These are phyloP conservation scores for Obelidium mucronatum DNA, from an alignment of 192 early-diverging fungal genomes.

Conservation along the genomic window DNA sequence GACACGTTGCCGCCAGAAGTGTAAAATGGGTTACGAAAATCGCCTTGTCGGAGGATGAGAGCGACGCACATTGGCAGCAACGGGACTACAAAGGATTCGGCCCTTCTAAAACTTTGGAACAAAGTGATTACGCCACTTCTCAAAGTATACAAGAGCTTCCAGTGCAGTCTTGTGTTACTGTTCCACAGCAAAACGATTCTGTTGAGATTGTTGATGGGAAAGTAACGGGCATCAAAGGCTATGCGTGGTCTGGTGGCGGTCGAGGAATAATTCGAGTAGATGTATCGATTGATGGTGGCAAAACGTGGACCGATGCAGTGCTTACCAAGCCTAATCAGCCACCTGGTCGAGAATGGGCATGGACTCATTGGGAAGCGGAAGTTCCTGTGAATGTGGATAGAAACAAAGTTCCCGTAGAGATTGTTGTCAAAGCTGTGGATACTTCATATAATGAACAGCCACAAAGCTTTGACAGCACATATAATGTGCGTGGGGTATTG, in stretches of 20 bases:
- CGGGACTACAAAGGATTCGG: slow-evolving; percentile 62
- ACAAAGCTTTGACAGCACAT: slow-evolving; percentile 54
- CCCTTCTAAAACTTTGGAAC: slow-evolving; percentile 52
- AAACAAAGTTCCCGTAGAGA: slow-evolving; percentile 51
- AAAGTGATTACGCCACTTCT: slow-evolving; percentile 55
- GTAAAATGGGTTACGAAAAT: slow-evolving; percentile 77
- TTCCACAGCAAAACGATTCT: slow-evolving; percentile 50
- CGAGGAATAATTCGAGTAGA: slow-evolving; percentile 54
- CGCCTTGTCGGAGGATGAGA: slow-evolving; percentile 51
- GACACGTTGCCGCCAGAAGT: slow-evolving; percentile 85
- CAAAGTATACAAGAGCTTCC: slow-evolving; percentile 76
- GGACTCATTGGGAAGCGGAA: slow-evolving; percentile 81
- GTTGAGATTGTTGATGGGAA: slow-evolving; percentile 21
- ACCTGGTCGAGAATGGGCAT: slow-evolving; percentile 69
- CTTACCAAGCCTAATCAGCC: slow-evolving; percentile 26
- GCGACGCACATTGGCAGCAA: slow-evolving; percentile 51
- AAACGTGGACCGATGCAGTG: slow-evolving; percentile 77
- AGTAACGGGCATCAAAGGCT: slow-evolving; percentile 58
- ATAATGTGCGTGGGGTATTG: slow-evolving; percentile 58
- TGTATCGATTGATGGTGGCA: slow-evolving; percentile 69
- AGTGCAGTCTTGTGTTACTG: slow-evolving; percentile 78
- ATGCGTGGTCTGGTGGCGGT: slow-evolving; percentile 49
- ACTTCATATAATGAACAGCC: slow-evolving; percentile 88
- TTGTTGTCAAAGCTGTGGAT: slow-evolving; percentile 88
- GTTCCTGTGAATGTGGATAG: slow-evolving; percentile 47